phyloP scores from a whole-genome alignment of 139 green algal genomes.

The Closterium sp. region DNA sequence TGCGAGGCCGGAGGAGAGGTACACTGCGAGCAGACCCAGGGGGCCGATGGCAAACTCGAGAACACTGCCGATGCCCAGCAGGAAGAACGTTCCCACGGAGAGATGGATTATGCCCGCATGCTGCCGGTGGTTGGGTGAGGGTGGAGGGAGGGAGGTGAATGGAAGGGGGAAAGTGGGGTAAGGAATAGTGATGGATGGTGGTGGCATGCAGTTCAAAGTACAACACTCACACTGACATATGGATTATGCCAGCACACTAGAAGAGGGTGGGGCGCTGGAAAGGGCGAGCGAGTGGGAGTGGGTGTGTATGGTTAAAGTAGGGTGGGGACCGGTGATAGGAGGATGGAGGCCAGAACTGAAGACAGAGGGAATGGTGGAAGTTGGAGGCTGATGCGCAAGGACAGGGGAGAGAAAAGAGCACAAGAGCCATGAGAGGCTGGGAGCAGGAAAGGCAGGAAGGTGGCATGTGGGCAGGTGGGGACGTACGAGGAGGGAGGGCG shows the following conservation, averaged over 20 bases:
- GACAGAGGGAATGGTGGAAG: background rate
- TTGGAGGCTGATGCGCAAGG: too few relatives aligned
- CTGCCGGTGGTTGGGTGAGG: background rate
- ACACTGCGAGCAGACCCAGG: conserved; percentile 5
- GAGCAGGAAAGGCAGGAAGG: too few relatives aligned
- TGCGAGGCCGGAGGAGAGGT: conserved; percentile 8
- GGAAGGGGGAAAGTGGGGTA: background rate
- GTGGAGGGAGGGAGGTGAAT: background rate
- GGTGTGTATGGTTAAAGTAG: too few relatives aligned
- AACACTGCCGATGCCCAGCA: background rate
- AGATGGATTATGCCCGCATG: conserved; percentile 29
- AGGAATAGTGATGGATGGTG: background rate
- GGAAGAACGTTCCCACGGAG: background rate
- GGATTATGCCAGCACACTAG: background rate
- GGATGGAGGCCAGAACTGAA: background rate
- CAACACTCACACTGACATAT: background rate
- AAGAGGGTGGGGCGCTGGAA: background rate
- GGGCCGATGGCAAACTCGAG: conserved; percentile 16
- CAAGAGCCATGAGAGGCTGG: too few relatives aligned
- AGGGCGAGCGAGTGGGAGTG: too few relatives aligned
- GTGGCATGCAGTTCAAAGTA: too few relatives aligned
- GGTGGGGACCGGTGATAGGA: background rate
- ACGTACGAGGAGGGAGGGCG: conserved; percentile 30
- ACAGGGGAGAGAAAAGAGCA: too few relatives aligned
- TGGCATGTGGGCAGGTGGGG: too few relatives aligned